phyloP scores from a whole-genome alignment of 148 eudicot species.

The Fagopyrum homotropicum region DNA sequence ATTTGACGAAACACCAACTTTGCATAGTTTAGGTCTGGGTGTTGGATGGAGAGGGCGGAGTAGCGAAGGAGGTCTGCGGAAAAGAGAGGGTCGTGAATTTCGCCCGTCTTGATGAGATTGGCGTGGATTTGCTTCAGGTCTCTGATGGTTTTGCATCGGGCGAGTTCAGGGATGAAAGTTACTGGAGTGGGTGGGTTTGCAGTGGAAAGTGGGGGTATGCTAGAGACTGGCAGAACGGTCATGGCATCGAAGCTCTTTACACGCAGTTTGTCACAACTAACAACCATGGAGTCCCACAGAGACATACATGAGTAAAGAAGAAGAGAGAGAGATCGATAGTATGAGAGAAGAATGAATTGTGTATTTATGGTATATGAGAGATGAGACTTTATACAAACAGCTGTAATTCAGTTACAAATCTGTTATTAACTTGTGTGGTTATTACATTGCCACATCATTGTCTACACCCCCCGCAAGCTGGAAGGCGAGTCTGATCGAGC shows the following conservation, averaged over 20 bases:
- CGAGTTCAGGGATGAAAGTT: slow-evolving; percentile 25
- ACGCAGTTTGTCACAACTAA: too few relatives aligned
- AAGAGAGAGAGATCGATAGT: too few relatives aligned
- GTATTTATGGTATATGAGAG: too few relatives aligned
- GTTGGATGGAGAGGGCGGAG: slow-evolving; percentile 28
- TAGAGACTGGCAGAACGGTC: background rate
- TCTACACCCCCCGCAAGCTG: too few relatives aligned
- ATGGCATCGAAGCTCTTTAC: background rate
- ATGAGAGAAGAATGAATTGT: too few relatives aligned
- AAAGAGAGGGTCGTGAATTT: slow-evolving; percentile 46
- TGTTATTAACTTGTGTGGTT: too few relatives aligned
- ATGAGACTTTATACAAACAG: too few relatives aligned
- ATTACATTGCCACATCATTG: too few relatives aligned
- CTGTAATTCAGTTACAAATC: too few relatives aligned
- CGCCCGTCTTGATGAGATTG: slow-evolving; percentile 51
- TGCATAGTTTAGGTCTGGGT: slow-evolving; percentile 29
- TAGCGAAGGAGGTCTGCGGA: slow-evolving; percentile 38
- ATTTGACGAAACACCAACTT: slow-evolving; percentile 22
- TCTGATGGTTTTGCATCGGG: slow-evolving; percentile 33
- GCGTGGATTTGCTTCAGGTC: slow-evolving; percentile 47
- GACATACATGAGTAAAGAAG: too few relatives aligned
- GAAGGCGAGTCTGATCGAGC: too few relatives aligned
- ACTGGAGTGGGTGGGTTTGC: background rate
- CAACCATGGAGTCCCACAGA: too few relatives aligned
- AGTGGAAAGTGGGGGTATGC: background rate